Conservation (phyloP, 495 filamentous ascomycete species). For the Lophium mytilinum region DNA sequence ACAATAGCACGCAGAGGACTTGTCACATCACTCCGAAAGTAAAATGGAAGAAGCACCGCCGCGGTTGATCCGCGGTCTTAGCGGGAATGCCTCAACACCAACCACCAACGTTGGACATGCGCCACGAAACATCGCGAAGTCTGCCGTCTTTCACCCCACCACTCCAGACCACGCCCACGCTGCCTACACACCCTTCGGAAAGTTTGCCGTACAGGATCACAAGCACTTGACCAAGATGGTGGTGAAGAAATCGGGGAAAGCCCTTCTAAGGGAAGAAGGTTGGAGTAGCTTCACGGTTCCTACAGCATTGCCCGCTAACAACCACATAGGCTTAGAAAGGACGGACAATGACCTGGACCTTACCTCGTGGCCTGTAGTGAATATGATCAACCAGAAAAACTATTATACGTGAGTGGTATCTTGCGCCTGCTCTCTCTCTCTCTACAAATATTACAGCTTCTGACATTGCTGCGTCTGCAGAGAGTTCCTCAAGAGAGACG, state of each 20-base stretch:
- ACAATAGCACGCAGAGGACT: too few relatives aligned
- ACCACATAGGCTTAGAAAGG: conserved; percentile 67
- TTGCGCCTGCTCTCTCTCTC: not conserved
- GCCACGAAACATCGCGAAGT: too few relatives aligned
- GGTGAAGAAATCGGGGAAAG: conserved; percentile 35
- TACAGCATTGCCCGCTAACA: conserved; percentile 6
- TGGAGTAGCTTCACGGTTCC: conserved; percentile 1
- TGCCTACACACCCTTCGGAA: too few relatives aligned
- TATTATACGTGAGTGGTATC: conserved; percentile 83
- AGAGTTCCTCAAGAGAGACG: conserved; percentile 96
- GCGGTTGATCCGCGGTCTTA: too few relatives aligned
- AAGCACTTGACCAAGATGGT: conserved; percentile 25
- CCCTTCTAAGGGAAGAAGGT: conserved; percentile 37
- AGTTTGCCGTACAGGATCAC: too few relatives aligned
- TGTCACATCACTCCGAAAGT: too few relatives aligned
- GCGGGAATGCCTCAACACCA: too few relatives aligned
- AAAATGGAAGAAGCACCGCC: too few relatives aligned
- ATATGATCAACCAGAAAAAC: conserved; percentile 97
- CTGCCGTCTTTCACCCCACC: too few relatives aligned
- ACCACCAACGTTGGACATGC: too few relatives aligned
- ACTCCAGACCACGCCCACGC: too few relatives aligned
- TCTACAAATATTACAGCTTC: not conserved
- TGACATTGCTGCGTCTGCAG: conserved; percentile 37
- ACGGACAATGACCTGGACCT: conserved; percentile 97
- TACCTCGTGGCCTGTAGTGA: conserved; percentile 85